Evolutionary conservation across 2,329 filamentous ascomycete genomes (phyloP).

Genomic region (Torrubiellomyces zombiae): DNA sequence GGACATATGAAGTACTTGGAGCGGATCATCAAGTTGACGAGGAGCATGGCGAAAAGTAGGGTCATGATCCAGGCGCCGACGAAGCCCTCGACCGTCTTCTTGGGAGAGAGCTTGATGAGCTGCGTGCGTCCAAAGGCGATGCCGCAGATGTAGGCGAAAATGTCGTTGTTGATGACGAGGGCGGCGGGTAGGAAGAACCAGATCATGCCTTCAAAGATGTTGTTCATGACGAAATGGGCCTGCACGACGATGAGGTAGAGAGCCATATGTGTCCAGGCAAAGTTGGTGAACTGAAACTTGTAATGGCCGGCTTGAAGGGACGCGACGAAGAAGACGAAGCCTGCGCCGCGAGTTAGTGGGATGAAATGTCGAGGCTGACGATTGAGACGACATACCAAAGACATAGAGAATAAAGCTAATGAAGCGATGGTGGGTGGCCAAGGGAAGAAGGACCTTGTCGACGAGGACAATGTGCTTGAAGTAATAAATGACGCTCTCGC

Average conservation of each 20-base stretch:
- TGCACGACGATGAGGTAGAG: conserved; percentile 95
- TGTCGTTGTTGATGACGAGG: conserved; percentile 96
- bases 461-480: conserved; percentile 98
- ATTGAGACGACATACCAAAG: conserved; percentile 65
- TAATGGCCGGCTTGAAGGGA: conserved; percentile 93
- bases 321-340: conserved; percentile 94
- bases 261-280: conserved; percentile 99
- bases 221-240: conserved; percentile 99
- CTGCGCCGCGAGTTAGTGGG: conserved; percentile 26
- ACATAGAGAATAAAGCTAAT: conserved; percentile 98
- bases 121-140: conserved; percentile 94
- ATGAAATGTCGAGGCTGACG: no score
- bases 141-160: conserved; percentile 93
- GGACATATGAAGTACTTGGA: conserved; percentile 98
- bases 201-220: conserved; percentile 98
- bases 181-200: conserved; percentile 97
- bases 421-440: conserved; percentile 94
- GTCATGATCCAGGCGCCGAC: conserved; percentile 94
- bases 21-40: conserved; percentile 72
- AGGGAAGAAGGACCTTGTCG: conserved; percentile 77
- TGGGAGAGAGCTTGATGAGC: conserved; percentile 92
- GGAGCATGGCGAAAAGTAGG: conserved; percentile 62
- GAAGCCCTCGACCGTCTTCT: conserved; percentile 98
- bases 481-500: conserved; percentile 98
- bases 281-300: conserved; percentile 97